Evolutionary conservation across 495 filamentous ascomycete genomes (phyloP).

Genomic region (Echria macrotheca): DNA sequence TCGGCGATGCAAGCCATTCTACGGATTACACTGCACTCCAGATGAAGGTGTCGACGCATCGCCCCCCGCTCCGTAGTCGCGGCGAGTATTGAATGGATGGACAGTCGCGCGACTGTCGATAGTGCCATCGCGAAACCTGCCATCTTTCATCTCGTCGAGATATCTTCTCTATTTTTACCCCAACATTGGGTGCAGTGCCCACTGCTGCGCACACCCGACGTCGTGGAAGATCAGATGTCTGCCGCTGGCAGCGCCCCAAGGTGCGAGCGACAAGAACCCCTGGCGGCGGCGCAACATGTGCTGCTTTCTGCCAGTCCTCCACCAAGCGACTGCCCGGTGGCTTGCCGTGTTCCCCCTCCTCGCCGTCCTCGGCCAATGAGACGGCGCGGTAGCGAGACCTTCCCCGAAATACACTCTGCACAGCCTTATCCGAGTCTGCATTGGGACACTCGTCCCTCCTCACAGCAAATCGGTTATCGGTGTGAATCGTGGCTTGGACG

Average conservation of each 20-base stretch:
- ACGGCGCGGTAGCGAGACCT: neutral
- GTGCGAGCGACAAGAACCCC: conserved; percentile 2
- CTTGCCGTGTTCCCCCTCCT: neutral
- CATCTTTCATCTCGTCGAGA: too few relatives aligned
- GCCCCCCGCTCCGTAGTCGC: too few relatives aligned
- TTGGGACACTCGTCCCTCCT: conserved; percentile 19
- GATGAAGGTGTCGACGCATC: too few relatives aligned
- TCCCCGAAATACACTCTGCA: conserved; percentile 29
- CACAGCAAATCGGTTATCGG: conserved; percentile 10
- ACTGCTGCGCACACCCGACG: conserved; percentile 25
- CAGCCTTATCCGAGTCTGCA: conserved; percentile 25
- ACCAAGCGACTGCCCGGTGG: neutral
- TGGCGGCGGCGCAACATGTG: neutral
- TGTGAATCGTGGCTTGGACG: conserved; percentile 26
- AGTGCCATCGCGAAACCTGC: neutral
- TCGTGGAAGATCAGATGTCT: conserved; percentile 14
- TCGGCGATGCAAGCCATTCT: too few relatives aligned
- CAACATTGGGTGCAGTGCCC: conserved; percentile 17
- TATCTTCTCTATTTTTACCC: conserved; percentile 39
- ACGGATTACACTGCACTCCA: too few relatives aligned
- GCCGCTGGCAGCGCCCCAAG: conserved; percentile 15
- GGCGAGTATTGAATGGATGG: too few relatives aligned
- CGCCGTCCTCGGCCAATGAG: conserved; percentile 18
- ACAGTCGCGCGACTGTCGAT: too few relatives aligned
- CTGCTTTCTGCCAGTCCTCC: conserved; percentile 3